Conservation (phyloP, 2,329 filamentous ascomycete species). For the Catunica adiposa region DNA sequence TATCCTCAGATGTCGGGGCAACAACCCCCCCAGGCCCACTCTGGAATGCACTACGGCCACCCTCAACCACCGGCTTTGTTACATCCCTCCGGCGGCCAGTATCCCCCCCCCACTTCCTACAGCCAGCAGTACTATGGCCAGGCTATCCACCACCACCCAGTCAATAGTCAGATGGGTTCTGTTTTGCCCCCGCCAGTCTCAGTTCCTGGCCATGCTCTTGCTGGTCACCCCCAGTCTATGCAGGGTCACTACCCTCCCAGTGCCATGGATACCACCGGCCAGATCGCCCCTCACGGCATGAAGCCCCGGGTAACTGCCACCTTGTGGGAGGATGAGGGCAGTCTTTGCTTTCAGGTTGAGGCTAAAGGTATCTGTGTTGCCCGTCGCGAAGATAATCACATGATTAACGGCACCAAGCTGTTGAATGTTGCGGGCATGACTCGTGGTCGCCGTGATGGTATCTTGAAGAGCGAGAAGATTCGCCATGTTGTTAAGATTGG, state of each 20-base stretch:
- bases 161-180: constrained; percentile 54
- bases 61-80: constrained; percentile 61
- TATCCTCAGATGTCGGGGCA: constrained; percentile 70
- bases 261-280: constrained; percentile 69
- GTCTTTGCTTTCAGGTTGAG: constrained; percentile 93
- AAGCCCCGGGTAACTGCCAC: constrained; percentile 94
- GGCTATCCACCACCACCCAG: constrained; percentile 52
- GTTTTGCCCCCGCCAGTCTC: constrained; percentile 49
- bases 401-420: constrained; percentile 97
- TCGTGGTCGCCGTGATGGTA: constrained; percentile 81
- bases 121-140: constrained; percentile 57
- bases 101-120: constrained; percentile 45
- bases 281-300: constrained; percentile 81
- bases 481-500: constrained; percentile 97
- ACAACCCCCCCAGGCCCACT: constrained; percentile 51
- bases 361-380: constrained; percentile 92
- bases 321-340: constrained; percentile 95
- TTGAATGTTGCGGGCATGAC: constrained; percentile 98
- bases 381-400: constrained; percentile 89
- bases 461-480: constrained; percentile 93
- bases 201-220: constrained; percentile 16
- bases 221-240: constrained; percentile 40
- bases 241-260: constrained; percentile 40
- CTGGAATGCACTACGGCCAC: constrained; percentile 53
- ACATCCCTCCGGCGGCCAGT: constrained; percentile 54